Evolutionary conservation across 176 grass and related monocot genomes (phyloP), one percentile per base, ranked within the genome.

Genomic region (Aegilops bicornis): DNA sequence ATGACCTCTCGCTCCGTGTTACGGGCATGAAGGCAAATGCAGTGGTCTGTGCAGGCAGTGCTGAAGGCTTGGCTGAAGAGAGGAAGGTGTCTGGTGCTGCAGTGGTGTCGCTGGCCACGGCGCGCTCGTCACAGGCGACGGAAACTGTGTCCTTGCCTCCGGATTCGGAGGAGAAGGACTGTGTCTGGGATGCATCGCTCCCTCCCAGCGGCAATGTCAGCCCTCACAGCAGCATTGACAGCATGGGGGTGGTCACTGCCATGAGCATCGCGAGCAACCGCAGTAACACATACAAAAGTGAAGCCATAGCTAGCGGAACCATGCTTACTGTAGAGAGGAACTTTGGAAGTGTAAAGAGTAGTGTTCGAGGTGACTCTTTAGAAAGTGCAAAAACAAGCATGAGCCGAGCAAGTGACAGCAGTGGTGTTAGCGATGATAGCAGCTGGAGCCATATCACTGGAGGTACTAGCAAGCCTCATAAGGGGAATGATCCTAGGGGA

Each of bases 211-310:
- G 96, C 33, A 98, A 98, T 87, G 96, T 92, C 29, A 98, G 96
- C 86, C 96, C 91, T 76, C 96, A 98, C 67, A 98, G 93, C 35
- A 95, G 96, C 85, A 98, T 94, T 80, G 96, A 98, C 82, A 95
- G 93, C 89, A 91, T 86, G 48, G 84, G 93, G 62, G 88, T 98
- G 32, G 45, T 85, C 62, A 94, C 88, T 30, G 89, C 86, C 7
- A 90, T 90, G 90, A 95, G 83, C 81, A 87, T 83, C 5, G 54
- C 75, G 69, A 83, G 88, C 77, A 84, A 83, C 71, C 88, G 84
- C 24, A 70, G 88, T 4, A 92, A 84, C 78, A 91, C 91, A 58
- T 91, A 97, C 7, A 94, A 79, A 87, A 97, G 81, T 68, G 87
- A 92, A 85, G 80, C 76, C 19, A 31, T 89, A 72, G 79, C 88